A percentile compares a stretch with the other conserved stretches of the same genome.
Conservation (phyloP, 768 basidiomycete genomes). For the Termitomyces sp. region DNA sequence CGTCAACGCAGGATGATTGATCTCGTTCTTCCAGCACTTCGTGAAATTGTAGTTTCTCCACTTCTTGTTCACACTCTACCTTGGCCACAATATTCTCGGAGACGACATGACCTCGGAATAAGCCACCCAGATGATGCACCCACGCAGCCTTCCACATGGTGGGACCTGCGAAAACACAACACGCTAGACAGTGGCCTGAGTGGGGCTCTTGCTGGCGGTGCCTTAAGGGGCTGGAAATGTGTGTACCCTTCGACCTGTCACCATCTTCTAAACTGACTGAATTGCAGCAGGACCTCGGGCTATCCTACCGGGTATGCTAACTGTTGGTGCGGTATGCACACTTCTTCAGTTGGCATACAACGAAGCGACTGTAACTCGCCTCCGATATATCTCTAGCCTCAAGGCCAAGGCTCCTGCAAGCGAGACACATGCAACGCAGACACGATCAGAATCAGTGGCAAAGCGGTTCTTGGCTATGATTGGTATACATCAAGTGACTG, state of each 20-base stretch:
- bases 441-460: slow-evolving; percentile 17
- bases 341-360: slow-evolving; percentile 67
- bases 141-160: slow-evolving; percentile 29
- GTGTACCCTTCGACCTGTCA: slow-evolving; percentile 20
- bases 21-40: slow-evolving; percentile 41
- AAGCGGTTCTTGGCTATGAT: slow-evolving; percentile 39
- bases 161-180: slow-evolving; percentile 51
- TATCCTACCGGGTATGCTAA: slow-evolving; percentile 52
- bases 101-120: slow-evolving; percentile 25
- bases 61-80: slow-evolving; percentile 40
- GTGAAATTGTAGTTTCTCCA: slow-evolving; percentile 75
- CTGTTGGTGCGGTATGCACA: slow-evolving; percentile 52
- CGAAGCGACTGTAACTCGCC: slow-evolving; percentile 53
- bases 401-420: slow-evolving; percentile 14
- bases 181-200: slow-evolving; percentile 71
- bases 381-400: slow-evolving; percentile 47
- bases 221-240: slow-evolving; percentile 55
- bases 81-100: slow-evolving; percentile 42
- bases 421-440: slow-evolving; percentile 8
- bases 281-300: slow-evolving; percentile 55
- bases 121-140: slow-evolving; percentile 4
- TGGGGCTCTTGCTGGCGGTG: slow-evolving; percentile 62
- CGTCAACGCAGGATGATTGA: neutral
- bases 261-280: neutral
- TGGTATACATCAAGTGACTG: slow-evolving; percentile 53